Evolutionary conservation across 1,139 yeast species (phyloP), one percentile per base, ranked within the genome.

Genomic region (Protomyces arabidopsidicola): DNA sequence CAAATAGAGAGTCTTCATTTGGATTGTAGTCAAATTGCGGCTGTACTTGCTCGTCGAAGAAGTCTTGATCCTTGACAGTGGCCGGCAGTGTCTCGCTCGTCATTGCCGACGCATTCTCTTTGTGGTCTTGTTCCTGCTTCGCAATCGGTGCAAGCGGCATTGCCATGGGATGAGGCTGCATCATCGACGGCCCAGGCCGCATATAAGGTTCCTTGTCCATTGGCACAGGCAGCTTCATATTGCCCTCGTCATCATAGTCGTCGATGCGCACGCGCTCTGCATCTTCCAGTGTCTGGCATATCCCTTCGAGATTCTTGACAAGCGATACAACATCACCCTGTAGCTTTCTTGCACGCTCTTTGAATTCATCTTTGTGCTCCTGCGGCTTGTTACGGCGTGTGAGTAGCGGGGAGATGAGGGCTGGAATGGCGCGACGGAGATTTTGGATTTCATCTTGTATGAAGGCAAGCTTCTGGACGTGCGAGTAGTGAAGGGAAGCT

Each of bases 201-300:
- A 42, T 8, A 10, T 16, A 42, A 3, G 48, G 22, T 20, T 42
- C 48, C 48, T 42, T 42, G 2, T 38, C 42, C 24, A 42, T 10
- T 5, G 14, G 14, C 24, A 18, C 24, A 5, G 48, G 48, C 27
- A 42, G 24, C 27, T 42, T 55, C 45, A 55, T 27, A n/a, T 55
- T 51, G 35, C 60, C 60, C 20, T 51, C 45, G 3, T 58, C 56
- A 34, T 38, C 45, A 24, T 39, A 42, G 31, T 58, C 62, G 36
- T 38, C 55, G 34, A 39, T 24, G 39, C 56, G 42, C 35, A 58
- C 56, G 8, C 34, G 27, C 22, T 58, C 62, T 34, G 62, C 53
- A 9, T 55, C 62, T 18, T 58, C 62, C 42, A 58, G 45, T 42
- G 62, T 58, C 22, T 52, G 52, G 45, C 62, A 58, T 27, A 58